phyloP scores from a whole-genome alignment of 169 alveolate genomes.

The Amoebophrya sp. region DNA sequence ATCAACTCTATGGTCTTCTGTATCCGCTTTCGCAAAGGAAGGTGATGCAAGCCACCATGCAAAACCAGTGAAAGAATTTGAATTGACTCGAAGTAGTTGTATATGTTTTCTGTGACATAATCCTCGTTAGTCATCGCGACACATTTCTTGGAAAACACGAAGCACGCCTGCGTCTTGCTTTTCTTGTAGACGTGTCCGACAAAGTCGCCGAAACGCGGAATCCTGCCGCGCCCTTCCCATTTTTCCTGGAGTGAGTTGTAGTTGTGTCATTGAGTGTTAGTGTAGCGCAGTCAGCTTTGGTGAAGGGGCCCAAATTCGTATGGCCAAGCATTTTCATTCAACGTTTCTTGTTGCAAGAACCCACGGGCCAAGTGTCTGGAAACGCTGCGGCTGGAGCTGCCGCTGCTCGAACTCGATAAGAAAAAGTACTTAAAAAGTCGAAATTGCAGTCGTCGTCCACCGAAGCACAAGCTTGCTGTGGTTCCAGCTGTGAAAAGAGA shows the following conservation, averaged over 20 bases:
- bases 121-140: background rate
- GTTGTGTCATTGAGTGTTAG: background rate
- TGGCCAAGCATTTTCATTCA: too few relatives aligned
- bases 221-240: background rate
- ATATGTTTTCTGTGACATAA: background rate
- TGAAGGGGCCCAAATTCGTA: background rate
- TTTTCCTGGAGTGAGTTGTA: background rate
- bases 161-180: background rate
- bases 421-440: too few relatives aligned
- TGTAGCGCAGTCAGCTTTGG: background rate
- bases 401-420: too few relatives aligned
- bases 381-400: background rate
- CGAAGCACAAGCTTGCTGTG: too few relatives aligned
- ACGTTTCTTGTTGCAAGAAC: too few relatives aligned
- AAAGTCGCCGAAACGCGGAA: background rate
- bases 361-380: background rate
- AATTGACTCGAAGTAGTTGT: background rate
- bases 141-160: background rate
- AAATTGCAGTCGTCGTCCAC: too few relatives aligned
- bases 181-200: background rate
- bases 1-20: too few relatives aligned
- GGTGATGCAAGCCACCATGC: background rate
- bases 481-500: too few relatives aligned
- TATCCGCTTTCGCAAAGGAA: background rate
- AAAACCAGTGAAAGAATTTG: background rate